Percentiles rank a stretch among this genome's conserved stretches.
phyloP scores from a whole-genome alignment of 2,329 filamentous ascomycete genomes.

The Chrysoporthe austroafricana region DNA sequence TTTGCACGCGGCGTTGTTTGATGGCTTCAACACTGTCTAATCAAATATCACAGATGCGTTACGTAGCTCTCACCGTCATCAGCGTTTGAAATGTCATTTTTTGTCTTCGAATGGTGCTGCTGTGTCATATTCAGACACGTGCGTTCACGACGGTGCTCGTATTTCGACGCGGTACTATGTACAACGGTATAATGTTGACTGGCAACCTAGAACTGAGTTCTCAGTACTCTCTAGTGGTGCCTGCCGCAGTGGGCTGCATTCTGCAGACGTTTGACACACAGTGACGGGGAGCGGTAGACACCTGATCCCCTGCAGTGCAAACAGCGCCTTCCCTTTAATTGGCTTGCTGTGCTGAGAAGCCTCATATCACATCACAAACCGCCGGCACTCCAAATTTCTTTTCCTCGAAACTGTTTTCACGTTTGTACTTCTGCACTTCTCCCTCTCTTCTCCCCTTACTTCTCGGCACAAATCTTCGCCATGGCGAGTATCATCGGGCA shows the following conservation, averaged over 20 bases:
- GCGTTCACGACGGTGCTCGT: not conserved
- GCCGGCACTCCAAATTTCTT: not conserved
- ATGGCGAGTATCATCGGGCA: slow-evolving; percentile 22
- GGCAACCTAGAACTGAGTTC: not conserved
- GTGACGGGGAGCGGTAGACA: not conserved
- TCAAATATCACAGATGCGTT: not conserved
- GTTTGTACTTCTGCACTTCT: not conserved
- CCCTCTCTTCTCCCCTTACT: not conserved
- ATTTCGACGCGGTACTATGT: not conserved
- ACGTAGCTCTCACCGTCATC: not conserved
- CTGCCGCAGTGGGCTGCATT: not conserved
- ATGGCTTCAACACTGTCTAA: not conserved
- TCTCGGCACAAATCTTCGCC: slow-evolving; percentile 9
- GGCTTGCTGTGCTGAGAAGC: not conserved
- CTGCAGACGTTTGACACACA: not conserved
- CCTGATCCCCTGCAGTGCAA: slow-evolving; percentile 2
- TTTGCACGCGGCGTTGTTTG: slow-evolving; percentile 4
- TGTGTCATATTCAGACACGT: not conserved
- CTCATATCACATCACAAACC: slow-evolving; percentile 14
- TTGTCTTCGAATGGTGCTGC: not conserved
- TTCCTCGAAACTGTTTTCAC: not conserved
- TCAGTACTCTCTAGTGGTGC: not conserved
- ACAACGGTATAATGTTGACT: not conserved
- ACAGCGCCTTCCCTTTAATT: slow-evolving; percentile 11
- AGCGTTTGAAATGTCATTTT: not conserved